A percentile compares a stretch with the other conserved stretches of the same genome.
Evolutionary conservation across 116 monocot species (phyloP).

Genomic region (Thalassia testudinum): DNA sequence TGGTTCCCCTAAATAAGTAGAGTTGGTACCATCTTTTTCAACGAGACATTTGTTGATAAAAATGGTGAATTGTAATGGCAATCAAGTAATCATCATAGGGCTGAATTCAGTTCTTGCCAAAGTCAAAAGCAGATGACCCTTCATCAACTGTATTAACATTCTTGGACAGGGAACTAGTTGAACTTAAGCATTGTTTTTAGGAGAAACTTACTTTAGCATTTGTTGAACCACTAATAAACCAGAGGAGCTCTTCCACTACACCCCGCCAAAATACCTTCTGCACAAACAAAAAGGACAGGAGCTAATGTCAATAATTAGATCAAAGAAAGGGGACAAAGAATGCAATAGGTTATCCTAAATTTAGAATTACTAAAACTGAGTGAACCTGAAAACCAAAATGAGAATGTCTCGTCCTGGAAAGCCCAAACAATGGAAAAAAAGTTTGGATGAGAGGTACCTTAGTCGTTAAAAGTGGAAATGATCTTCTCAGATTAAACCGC

Average conservation of each 20-base stretch:
- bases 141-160: too few relatives aligned
- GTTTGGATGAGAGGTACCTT: constrained; percentile 34
- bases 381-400: neutral
- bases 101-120: too few relatives aligned
- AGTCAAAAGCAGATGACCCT: too few relatives aligned
- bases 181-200: too few relatives aligned
- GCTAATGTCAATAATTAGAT: neutral
- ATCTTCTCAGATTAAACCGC: constrained; percentile 86
- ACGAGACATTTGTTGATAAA: too few relatives aligned
- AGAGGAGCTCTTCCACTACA: constrained; percentile 95
- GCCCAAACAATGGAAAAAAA: neutral
- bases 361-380: neutral
- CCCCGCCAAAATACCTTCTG: constrained; percentile 96
- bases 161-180: too few relatives aligned
- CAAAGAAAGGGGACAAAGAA: neutral
- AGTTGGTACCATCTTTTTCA: too few relatives aligned
- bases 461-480: constrained; percentile 86
- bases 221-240: constrained; percentile 99
- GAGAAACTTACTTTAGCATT: constrained; percentile 70
- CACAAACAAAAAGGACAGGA: constrained; percentile 3
- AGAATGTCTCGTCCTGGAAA: neutral
- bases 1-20: too few relatives aligned
- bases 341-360: neutral
- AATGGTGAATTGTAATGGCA: too few relatives aligned
- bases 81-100: too few relatives aligned